Evolutionary conservation across 192 early-diverging fungal genomes (phyloP).

Genomic region (Coemansia sp.): DNA sequence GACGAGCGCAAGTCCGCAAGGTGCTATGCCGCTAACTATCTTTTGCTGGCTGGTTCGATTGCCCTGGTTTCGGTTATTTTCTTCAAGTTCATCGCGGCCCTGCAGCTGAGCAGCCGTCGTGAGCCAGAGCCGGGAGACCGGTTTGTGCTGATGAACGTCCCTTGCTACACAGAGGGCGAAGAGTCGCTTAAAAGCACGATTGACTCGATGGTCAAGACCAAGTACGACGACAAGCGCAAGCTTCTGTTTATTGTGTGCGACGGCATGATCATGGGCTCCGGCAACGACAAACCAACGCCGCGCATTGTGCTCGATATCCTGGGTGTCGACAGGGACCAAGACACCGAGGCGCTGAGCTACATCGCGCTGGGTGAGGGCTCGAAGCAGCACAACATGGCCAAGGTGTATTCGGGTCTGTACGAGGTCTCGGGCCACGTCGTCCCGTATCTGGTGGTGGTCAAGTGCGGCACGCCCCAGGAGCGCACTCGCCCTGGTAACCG

Average conservation of each 20-base stretch:
- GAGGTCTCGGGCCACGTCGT: constrained; percentile 86
- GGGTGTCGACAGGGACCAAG: constrained; percentile 82
- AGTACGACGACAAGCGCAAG: constrained; percentile 97
- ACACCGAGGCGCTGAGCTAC: constrained; percentile 84
- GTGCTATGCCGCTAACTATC: constrained; percentile 78
- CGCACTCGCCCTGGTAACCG: constrained; percentile 87
- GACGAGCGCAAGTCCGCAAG: constrained; percentile 75
- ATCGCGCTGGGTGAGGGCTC: constrained; percentile 82
- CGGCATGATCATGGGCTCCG: constrained; percentile 93
- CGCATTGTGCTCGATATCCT: constrained; percentile 95
- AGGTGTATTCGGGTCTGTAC: constrained; percentile 95
- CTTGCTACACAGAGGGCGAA: constrained; percentile 97
- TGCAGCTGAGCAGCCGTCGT: constrained; percentile 76
- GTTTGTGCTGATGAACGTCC: constrained; percentile 90
- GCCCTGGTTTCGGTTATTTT: constrained; percentile 81
- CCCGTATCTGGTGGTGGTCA: constrained; percentile 91
- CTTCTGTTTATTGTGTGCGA: constrained; percentile 93
- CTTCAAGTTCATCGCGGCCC: constrained; percentile 91
- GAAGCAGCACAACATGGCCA: constrained; percentile 92
- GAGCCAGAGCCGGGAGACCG: constrained; percentile 86
- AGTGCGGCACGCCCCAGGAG: constrained; percentile 85
- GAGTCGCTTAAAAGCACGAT: constrained; percentile 87
- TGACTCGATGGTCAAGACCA: constrained; percentile 83
- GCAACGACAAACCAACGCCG: constrained; percentile 95
- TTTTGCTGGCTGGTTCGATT: constrained; percentile 76